Evolutionary conservation across 2,329 filamentous ascomycete species (phyloP), one percentile per base, ranked within the genome.

Genomic region (Alternaria sp.): DNA sequence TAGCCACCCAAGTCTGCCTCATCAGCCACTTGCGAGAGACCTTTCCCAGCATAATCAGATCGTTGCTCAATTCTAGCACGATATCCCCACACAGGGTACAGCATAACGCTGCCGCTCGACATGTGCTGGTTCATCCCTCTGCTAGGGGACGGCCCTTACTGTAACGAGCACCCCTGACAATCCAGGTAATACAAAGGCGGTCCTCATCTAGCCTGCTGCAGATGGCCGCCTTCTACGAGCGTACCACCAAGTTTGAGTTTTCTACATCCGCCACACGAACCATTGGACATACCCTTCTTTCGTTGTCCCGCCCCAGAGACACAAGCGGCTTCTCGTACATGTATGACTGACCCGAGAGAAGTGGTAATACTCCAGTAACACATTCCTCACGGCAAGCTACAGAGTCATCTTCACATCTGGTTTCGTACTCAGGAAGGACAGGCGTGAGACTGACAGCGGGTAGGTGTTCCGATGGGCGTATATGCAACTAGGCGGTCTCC

Each of bases 1-100:
- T 51, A 60, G 51, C 46, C 59, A 53, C 37, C 33, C 42, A 49
- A 53, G 33, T 51, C 34, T 59, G 26, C 53, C 36, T 54, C 52
- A 51, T 46, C 54, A 65, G 54, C 57, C 55, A 59, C 59, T 48
- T 59, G 62, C 53, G 53, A 63, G 51, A 28, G 54, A 66, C 66
- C 59, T 68, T 58, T 46, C 64, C 72, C 68, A 52, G 54, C 59
- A 59, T 57, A 36, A 54, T 23, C 37, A 62, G 57, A 52, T 61
- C 46, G 44, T 52, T 65, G 54, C 54, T 65, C 61, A 37, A 40
- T 51, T 40, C 56, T 61, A 60, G 61, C 62, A 63, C 63, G 33
- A 63, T 62, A 60, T 67, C 65, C 69, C 68, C 68, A 67, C 66
- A 70, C 60, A 62, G 67, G 52, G 58, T 64, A 72, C 67, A 48